Conservation (phyloP, 1,284 basidiomycete species). For the Ceratobasidium sp. region DNA sequence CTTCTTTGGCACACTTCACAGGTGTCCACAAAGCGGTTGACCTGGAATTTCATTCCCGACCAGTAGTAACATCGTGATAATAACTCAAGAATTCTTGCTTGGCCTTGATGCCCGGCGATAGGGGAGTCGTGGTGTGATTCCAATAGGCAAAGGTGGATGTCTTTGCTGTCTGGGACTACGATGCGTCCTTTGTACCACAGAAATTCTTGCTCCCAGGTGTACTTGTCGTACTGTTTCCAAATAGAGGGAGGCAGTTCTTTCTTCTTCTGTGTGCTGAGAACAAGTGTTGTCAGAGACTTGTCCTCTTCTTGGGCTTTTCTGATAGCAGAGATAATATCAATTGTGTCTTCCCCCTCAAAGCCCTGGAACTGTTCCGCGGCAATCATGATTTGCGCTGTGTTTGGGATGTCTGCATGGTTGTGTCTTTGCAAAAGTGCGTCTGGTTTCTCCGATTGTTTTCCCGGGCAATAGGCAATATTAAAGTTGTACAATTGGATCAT, state of each 20-base stretch:
- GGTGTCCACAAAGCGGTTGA: not conserved
- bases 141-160: not conserved
- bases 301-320: no score
- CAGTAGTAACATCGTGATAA: not conserved
- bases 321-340: no score
- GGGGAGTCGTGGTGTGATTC: not conserved
- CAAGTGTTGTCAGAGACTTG: no score
- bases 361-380: no score
- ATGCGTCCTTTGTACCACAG: not conserved
- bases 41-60: not conserved
- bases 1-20: not conserved
- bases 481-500: not conserved
- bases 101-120: not conserved
- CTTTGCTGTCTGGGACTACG: not conserved
- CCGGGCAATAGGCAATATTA: not conserved
- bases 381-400: no score
- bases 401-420: no score
- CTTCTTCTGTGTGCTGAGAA: not conserved
- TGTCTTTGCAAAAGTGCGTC: no score
- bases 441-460: no score
- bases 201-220: not conserved
- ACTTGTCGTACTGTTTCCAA: not conserved
- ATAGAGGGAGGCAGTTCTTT: not conserved
- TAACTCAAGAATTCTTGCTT: not conserved
- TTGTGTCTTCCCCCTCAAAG: no score